These are phyloP conservation scores for Phaeosphaeria sp. DNA, from an alignment of 2,329 filamentous ascomycete genomes.

Conservation along the genomic window DNA sequence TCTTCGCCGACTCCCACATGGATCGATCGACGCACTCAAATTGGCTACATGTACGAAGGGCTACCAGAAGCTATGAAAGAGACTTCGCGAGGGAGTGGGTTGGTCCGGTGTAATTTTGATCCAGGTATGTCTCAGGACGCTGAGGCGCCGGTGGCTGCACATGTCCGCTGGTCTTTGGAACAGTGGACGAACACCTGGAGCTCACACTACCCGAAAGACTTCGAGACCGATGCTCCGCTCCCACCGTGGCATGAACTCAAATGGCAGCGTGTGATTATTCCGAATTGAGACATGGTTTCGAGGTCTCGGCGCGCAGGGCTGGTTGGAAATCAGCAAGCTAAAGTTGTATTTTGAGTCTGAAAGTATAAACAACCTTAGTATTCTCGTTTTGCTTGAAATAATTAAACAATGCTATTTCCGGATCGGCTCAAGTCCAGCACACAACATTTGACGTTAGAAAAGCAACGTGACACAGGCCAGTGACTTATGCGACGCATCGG, in stretches of 20 bases:
- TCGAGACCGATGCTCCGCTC: not conserved
- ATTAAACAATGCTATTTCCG: too few species aligned
- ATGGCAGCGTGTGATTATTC: not conserved
- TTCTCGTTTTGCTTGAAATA: too few species aligned
- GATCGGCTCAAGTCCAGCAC: too few species aligned
- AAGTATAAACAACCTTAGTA: too few species aligned
- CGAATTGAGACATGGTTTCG: not conserved
- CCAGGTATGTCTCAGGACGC: not conserved
- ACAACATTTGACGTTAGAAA: too few species aligned
- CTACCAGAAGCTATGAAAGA: not conserved
- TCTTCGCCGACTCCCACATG: not conserved
- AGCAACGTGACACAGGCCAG: too few species aligned
- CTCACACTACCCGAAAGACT: not conserved
- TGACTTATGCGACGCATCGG: too few species aligned
- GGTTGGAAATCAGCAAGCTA: not conserved
- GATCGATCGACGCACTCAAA: not conserved
- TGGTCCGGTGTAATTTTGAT: conserved; percentile 5
- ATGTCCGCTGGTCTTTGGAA: not conserved
- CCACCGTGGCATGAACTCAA: not conserved
- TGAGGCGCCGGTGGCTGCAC: not conserved
- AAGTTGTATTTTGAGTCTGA: not conserved
- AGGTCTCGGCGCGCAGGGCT: too few species aligned
- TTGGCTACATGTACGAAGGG: not conserved
- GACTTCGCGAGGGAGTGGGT: not conserved
- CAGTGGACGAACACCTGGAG: not conserved